Evolutionary conservation across 352 stramenopile genomes (phyloP).

Genomic region (Phytophthora citrophthora): DNA sequence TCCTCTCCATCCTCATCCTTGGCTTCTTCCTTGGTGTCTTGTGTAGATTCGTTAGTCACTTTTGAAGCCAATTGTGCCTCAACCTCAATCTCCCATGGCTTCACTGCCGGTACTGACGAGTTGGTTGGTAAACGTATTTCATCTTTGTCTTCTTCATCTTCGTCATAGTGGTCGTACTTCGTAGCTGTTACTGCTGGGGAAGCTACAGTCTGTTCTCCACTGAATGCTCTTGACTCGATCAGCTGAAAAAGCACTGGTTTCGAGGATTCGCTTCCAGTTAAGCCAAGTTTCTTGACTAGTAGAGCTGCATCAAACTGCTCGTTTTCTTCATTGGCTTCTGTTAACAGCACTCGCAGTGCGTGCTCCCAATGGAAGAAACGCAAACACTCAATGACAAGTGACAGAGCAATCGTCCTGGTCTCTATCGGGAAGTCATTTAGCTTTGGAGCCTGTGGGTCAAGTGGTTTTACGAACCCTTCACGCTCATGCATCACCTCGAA

Average conservation of each 20-base stretch:
- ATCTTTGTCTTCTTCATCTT: constrained; percentile 8
- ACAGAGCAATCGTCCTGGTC: constrained; percentile 41
- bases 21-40: constrained; percentile 1
- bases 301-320: constrained; percentile 5
- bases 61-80: not conserved
- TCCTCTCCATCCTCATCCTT: constrained; percentile 26
- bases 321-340: constrained; percentile 44
- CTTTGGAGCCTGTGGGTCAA: constrained; percentile 22
- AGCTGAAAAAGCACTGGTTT: constrained; percentile 40
- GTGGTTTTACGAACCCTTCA: constrained; percentile 24
- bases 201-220: constrained; percentile 2
- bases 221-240: constrained; percentile 21
- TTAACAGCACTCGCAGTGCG: constrained; percentile 54
- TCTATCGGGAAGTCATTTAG: constrained; percentile 38
- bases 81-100: constrained; percentile 8
- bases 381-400: constrained; percentile 66
- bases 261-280: not conserved
- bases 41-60: not conserved
- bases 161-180: constrained; percentile 6
- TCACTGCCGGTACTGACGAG: not conserved
- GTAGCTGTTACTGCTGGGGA: not conserved
- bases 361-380: constrained; percentile 67
- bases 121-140: not conserved
- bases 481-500: constrained; percentile 80
- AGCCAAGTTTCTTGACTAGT: constrained; percentile 30